These are phyloP conservation scores for Lachancea fermentati DNA, from an alignment of 805 yeast genomes.

Conservation along the genomic window DNA sequence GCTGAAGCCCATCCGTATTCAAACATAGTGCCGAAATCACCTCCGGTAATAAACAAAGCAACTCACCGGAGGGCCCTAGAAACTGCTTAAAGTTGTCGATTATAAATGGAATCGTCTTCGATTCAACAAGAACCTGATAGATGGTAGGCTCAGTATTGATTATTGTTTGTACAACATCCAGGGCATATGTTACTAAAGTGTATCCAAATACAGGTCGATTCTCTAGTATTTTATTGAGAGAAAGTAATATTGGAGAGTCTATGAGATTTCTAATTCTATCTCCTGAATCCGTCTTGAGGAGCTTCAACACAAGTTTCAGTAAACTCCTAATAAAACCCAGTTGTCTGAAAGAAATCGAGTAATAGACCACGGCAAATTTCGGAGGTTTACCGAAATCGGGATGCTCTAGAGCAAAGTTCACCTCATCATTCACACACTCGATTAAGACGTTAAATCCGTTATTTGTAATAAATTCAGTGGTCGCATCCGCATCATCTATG, in stretches of 20 bases:
- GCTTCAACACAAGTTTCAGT: conserved; percentile 55
- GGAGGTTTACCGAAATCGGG: conserved; percentile 59
- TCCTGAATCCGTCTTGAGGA: conserved; percentile 70
- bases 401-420: conserved; percentile 54
- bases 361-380: conserved; percentile 42
- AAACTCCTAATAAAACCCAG: conserved; percentile 53
- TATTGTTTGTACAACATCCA: conserved; percentile 62
- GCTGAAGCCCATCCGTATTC: conserved; percentile 62
- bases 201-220: conserved; percentile 64
- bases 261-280: conserved; percentile 80
- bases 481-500: conserved; percentile 41
- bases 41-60: conserved; percentile 61
- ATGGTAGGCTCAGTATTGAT: conserved; percentile 92
- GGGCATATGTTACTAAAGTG: conserved; percentile 50
- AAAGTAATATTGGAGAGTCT: conserved; percentile 70
- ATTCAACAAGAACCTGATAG: conserved; percentile 70
- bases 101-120: conserved; percentile 62
- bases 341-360: conserved; percentile 53
- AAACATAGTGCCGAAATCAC: conserved; percentile 78
- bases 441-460: conserved; percentile 64
- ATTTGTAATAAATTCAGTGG: conserved; percentile 57
- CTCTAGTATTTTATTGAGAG: conserved; percentile 52
- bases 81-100: conserved; percentile 51
- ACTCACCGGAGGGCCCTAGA: conserved; percentile 52
- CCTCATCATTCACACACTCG: conserved; percentile 55